Conservation (phyloP, 2,329 filamentous ascomycete genomes). For the Fusarium mangiferae region DNA sequence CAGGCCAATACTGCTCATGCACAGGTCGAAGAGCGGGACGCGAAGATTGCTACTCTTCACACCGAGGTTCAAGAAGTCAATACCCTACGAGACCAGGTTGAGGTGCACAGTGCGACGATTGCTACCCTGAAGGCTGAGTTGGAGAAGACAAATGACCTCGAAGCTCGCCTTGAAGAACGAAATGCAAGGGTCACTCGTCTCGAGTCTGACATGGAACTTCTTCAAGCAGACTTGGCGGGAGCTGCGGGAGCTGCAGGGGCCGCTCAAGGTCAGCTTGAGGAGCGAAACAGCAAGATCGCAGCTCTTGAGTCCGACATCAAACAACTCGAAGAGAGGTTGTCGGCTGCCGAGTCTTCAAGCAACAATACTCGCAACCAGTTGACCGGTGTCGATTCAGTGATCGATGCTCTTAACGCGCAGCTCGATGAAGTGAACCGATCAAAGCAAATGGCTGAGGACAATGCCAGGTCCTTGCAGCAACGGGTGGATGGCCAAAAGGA, state of each 20-base stretch:
- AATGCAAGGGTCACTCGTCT: constrained; percentile 35
- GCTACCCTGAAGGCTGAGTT: constrained; percentile 35
- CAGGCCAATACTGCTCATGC: constrained; percentile 9
- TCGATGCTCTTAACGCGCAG: constrained; percentile 43
- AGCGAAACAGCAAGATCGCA: constrained; percentile 56
- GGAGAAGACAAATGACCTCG: constrained; percentile 22
- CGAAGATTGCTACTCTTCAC: constrained; percentile 23
- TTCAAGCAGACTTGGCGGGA: constrained; percentile 32
- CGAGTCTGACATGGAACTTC: constrained; percentile 50
- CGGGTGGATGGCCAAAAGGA: constrained; percentile 35
- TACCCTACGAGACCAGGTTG: constrained; percentile 22
- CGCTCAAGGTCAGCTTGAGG: constrained; percentile 40
- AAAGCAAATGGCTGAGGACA: constrained; percentile 44
- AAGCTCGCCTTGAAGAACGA: constrained; percentile 34
- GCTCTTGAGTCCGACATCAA: constrained; percentile 53
- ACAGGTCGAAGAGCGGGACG: constrained; percentile 28
- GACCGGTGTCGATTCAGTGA: constrained; percentile 45
- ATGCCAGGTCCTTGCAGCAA: constrained; percentile 42
- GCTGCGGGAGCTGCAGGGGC: constrained; percentile 29
- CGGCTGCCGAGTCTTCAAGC: constrained; percentile 51
- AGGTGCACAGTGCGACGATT: constrained; percentile 35
- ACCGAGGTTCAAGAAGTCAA: constrained; percentile 32
- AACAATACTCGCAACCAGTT: constrained; percentile 51
- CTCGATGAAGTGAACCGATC: constrained; percentile 46
- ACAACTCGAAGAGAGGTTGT: constrained; percentile 40